Conservation (phyloP, 2,329 filamentous ascomycete genomes). For the Dactylellina cionopaga region DNA sequence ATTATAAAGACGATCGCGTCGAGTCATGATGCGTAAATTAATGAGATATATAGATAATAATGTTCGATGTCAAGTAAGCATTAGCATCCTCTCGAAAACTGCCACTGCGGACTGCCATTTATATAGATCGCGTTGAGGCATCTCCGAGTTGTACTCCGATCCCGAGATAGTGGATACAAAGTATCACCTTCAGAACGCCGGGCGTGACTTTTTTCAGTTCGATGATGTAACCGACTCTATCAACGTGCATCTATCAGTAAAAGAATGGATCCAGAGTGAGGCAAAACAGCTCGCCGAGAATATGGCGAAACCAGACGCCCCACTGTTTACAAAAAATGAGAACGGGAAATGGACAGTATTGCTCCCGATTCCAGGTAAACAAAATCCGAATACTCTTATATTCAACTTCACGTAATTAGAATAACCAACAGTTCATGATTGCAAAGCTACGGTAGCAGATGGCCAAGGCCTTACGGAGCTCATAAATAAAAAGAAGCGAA, state of each 20-base stretch:
- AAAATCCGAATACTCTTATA: background rate
- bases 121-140: no score
- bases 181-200: constrained; percentile 10
- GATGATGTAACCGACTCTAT: constrained; percentile 9
- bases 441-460: background rate
- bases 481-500: background rate
- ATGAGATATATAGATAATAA: no score
- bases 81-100: no score
- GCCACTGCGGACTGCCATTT: no score
- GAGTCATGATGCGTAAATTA: no score
- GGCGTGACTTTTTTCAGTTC: constrained; percentile 25
- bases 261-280: constrained; percentile 21
- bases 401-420: background rate
- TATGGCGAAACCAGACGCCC: background rate
- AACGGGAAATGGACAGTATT: constrained; percentile 3
- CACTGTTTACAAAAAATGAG: background rate
- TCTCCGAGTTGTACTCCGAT: constrained; percentile 1
- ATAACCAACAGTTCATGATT: background rate
- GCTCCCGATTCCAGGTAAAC: constrained; percentile 4
- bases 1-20: no score
- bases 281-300: background rate
- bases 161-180: constrained; percentile 23
- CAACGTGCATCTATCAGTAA: constrained; percentile 5
- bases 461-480: background rate
- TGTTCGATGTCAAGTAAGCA: no score